Evolutionary conservation across 192 early-diverging fungal species (phyloP).

Genomic region (Phycomyces nitens): DNA sequence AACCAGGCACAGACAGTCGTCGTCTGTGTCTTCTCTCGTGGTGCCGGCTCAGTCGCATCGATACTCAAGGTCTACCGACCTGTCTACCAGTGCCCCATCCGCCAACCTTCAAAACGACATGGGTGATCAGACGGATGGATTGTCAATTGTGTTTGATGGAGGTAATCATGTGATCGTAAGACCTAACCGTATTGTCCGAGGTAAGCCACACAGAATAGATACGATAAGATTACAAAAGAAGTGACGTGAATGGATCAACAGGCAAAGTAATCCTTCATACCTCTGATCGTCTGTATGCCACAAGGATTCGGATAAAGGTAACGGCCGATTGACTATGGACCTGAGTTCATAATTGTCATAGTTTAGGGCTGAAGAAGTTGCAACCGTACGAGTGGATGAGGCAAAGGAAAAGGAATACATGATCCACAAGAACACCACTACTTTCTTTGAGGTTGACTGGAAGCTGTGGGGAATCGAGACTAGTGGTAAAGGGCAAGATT

Average conservation of each 20-base stretch:
- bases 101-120: too few relatives aligned
- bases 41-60: too few relatives aligned
- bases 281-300: constrained; percentile 14
- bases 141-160: constrained; percentile 19
- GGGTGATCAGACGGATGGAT: too few relatives aligned
- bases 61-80: too few relatives aligned
- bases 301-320: constrained; percentile 18
- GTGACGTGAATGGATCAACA: background rate
- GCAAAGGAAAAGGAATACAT: constrained; percentile 13
- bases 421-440: constrained; percentile 26
- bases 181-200: constrained; percentile 28
- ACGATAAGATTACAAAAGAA: background rate
- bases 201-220: background rate
- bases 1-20: too few relatives aligned
- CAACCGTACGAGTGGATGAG: constrained; percentile 14
- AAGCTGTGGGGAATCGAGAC: constrained; percentile 34
- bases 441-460: constrained; percentile 26
- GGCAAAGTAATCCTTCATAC: constrained; percentile 16
- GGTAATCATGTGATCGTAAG: constrained; percentile 28
- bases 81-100: too few relatives aligned
- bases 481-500: constrained; percentile 15
- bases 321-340: background rate
- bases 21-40: too few relatives aligned
- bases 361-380: constrained; percentile 35
- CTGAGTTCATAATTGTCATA: background rate